Percentiles rank a stretch among this genome's conserved stretches.
Evolutionary conservation across 495 filamentous ascomycete species (phyloP).

Genomic region (Letharia columbiana): DNA sequence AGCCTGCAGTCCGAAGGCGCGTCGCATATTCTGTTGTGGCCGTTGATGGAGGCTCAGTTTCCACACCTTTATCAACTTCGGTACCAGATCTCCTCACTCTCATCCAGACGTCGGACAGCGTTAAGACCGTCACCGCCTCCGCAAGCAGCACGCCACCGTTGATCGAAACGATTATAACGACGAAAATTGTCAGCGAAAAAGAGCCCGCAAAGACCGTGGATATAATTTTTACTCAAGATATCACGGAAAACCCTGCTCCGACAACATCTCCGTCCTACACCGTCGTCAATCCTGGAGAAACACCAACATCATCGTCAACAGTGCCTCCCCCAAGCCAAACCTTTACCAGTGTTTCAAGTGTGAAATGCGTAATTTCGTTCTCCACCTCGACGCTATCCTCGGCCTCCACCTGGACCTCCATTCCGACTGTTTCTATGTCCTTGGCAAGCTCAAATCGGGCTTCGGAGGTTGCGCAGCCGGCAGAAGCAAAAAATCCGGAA

Average conservation of each 20-base stretch:
- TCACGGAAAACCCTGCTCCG: background rate
- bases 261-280: background rate
- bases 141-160: conserved; percentile 14
- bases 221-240: conserved; percentile 5
- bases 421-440: background rate
- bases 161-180: conserved; percentile 24
- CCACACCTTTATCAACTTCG: conserved; percentile 21
- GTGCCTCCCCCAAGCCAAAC: conserved; percentile 1
- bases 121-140: conserved; percentile 27
- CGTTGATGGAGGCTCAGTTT: conserved; percentile 35
- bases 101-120: conserved; percentile 28
- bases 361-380: conserved; percentile 51
- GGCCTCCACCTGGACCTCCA: conserved; percentile 6
- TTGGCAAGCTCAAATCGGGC: background rate
- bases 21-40: conserved; percentile 41
- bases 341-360: conserved; percentile 5
- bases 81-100: conserved; percentile 29
- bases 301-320: background rate
- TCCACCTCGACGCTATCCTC: conserved; percentile 27
- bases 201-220: conserved; percentile 19
- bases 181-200: conserved; percentile 6
- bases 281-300: conserved; percentile 13
- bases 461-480: background rate
- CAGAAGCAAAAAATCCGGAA: background rate
- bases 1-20: conserved; percentile 19